phyloP scores from a whole-genome alignment of 768 basidiomycete genomes.

The Leccinum fibrillosum region DNA sequence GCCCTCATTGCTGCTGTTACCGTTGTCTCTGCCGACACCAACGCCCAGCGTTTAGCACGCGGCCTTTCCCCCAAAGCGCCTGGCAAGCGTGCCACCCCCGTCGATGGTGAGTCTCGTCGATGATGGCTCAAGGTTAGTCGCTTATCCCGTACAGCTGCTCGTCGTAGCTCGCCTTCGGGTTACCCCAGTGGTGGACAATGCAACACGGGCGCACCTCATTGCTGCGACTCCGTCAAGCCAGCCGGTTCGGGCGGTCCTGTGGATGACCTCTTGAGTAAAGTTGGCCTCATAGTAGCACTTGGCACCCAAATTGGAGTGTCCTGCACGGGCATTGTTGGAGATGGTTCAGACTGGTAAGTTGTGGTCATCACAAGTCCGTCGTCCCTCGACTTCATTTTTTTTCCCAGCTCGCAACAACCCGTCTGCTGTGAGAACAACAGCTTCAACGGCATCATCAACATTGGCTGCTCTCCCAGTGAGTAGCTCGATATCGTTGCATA shows the following conservation, averaged over 20 bases:
- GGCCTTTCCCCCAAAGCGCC: constrained; percentile 51
- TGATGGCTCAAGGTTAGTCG: background rate
- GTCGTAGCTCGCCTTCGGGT: constrained; percentile 34
- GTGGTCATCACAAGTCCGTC: too few species aligned
- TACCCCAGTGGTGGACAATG: constrained; percentile 19
- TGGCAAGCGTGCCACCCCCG: constrained; percentile 30
- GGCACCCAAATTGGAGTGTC: constrained; percentile 21
- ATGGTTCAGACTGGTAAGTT: constrained; percentile 17
- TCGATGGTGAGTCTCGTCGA: constrained; percentile 27
- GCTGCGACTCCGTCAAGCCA: constrained; percentile 11
- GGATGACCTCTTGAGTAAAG: fast-evolving
- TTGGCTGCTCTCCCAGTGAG: constrained; percentile 40
- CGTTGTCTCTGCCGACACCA: constrained; percentile 44
- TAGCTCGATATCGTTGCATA: background rate
- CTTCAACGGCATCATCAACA: constrained; percentile 34
- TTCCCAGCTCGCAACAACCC: constrained; percentile 28
- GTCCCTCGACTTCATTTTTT: constrained; percentile 1
- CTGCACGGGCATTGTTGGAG: constrained; percentile 31
- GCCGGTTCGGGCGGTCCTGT: background rate
- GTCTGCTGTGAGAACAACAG: constrained; percentile 40
- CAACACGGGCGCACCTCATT: constrained; percentile 13
- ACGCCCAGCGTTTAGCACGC: constrained; percentile 51
- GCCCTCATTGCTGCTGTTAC: constrained; percentile 38
- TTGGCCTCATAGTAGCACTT: fast-evolving
- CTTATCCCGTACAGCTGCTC: constrained; percentile 32